Base-by-base conservation (phyloP, 192 early-diverging fungal species). In the Mortierella alpina region DNA sequence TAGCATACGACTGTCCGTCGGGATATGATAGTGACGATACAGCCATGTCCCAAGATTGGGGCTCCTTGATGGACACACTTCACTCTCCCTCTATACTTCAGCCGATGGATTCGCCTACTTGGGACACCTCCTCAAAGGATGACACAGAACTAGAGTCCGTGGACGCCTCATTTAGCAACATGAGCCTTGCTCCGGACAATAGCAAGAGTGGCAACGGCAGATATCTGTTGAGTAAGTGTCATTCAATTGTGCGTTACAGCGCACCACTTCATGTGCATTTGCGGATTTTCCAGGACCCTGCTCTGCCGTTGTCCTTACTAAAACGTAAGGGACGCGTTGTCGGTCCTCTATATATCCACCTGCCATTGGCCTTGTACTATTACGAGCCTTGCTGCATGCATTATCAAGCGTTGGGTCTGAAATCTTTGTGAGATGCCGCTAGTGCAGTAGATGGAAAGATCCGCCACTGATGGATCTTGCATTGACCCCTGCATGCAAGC, bases 21-120 rank as follows among this genome's bases (percentile, higher is more conserved):
- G 77, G 70, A 0, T 68, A 68, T 44, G 74, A 76, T n/a, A 72
- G 77, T n/a, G 77, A 80, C 11, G 77, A 80, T 14, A 80, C 70
- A 0, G 23, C 66, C 17, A 62, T 66, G 12, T 68, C 70, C 12
- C 77, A 57, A 20, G 77, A 70, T 1, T 72, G 70, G 64, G 77
- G 72, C 9, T 80, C 77, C 2, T 66, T 80, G 53, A 72, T 72
- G 77, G 77, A 80, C 42, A 80, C 77, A 0, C 59, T 80, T 3
- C 52, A 72, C 31, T 80, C 77, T 12, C 77, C 77, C 12, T 40
- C 60, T 18, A 59, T 66, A 15, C 3, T 45, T 11, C 56, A 65
- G n/a, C 57, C 77, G 2, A 44, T 80, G 54, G 18, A 57, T 15
- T 66, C 65, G 5, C 54, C 58, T 5, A 6, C 42, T 42, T 59